These are phyloP conservation scores for Phaffia tasmanica DNA, from an alignment of 768 basidiomycete species.

Conservation along the genomic window DNA sequence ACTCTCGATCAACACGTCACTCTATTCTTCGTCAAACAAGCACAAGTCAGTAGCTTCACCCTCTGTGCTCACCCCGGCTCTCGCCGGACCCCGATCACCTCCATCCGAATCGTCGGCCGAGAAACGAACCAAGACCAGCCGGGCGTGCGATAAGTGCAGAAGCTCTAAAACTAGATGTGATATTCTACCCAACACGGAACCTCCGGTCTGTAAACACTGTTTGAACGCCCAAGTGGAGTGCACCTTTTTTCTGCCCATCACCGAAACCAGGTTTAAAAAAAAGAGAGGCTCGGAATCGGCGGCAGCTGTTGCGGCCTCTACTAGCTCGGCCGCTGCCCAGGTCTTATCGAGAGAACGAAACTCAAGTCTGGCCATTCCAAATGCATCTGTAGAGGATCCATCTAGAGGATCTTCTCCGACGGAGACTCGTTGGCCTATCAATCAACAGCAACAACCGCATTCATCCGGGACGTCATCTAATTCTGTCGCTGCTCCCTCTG, in stretches of 20 bases:
- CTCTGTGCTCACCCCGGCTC: too few relatives aligned
- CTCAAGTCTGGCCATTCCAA: too few relatives aligned
- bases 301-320: slow-evolving; percentile 29
- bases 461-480: neutral
- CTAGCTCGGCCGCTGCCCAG: slow-evolving; percentile 30
- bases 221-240: slow-evolving; percentile 52
- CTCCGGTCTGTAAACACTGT: slow-evolving; percentile 49
- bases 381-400: neutral
- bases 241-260: slow-evolving; percentile 72
- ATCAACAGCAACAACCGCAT: neutral
- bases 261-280: slow-evolving; percentile 98
- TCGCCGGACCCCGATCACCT: too few relatives aligned
- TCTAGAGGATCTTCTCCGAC: neutral
- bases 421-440: neutral
- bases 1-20: too few relatives aligned
- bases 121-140: slow-evolving; percentile 84
- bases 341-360: slow-evolving; percentile 23
- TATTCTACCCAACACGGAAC: slow-evolving; percentile 60
- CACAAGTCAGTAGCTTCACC: too few relatives aligned
- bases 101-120: slow-evolving; percentile 31
- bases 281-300: slow-evolving; percentile 69
- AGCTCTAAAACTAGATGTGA: slow-evolving; percentile 77
- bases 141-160: slow-evolving; percentile 84
- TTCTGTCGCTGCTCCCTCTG: neutral
- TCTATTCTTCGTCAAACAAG: too few relatives aligned